Evolutionary conservation across 208 protist genomes (phyloP).

Genomic region (Trypanosomatidae sp.): DNA sequence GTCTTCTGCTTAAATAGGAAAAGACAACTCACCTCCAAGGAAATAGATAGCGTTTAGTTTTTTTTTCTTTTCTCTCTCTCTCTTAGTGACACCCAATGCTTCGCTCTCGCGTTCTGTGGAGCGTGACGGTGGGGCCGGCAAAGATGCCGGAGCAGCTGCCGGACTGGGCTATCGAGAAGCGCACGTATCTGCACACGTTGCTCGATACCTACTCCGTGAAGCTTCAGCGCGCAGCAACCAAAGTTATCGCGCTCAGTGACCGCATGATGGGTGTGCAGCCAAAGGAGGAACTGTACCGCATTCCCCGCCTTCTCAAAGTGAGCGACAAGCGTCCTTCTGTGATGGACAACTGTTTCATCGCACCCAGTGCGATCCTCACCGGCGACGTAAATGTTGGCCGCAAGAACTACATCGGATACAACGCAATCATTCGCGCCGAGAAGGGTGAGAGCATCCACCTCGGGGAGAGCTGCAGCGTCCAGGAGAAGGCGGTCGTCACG

Average conservation of each 20-base stretch:
- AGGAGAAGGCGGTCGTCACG: conserved; percentile 87
- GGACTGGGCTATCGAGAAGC: conserved; percentile 69
- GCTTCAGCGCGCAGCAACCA: conserved; percentile 44
- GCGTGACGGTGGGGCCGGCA: conserved; percentile 15
- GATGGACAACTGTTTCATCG: conserved; percentile 91
- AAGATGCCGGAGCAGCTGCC: conserved; percentile 57
- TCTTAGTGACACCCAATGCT: too few relatives aligned
- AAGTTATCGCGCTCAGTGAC: conserved; percentile 62
- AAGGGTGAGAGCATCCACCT: conserved; percentile 78
- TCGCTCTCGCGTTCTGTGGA: conserved; percentile 29
- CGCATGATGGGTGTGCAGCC: conserved; percentile 75
- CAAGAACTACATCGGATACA: conserved; percentile 92
- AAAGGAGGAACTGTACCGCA: conserved; percentile 71
- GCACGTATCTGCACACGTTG: conserved; percentile 37
- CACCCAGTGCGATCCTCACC: conserved; percentile 77
- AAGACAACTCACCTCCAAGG: too few relatives aligned
- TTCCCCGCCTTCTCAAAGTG: conserved; percentile 78
- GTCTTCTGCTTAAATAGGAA: too few relatives aligned
- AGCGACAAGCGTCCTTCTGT: conserved; percentile 74
- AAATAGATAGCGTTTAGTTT: too few relatives aligned
- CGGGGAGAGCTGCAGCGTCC: conserved; percentile 86
- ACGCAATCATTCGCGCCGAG: conserved; percentile 84
- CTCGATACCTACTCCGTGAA: conserved; percentile 38
- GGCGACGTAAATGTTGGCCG: conserved; percentile 85
- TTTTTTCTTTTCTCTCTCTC: too few relatives aligned